Evolutionary conservation across 352 stramenopile genomes (phyloP).

Genomic region (Hyaloperonospora brassicae): DNA sequence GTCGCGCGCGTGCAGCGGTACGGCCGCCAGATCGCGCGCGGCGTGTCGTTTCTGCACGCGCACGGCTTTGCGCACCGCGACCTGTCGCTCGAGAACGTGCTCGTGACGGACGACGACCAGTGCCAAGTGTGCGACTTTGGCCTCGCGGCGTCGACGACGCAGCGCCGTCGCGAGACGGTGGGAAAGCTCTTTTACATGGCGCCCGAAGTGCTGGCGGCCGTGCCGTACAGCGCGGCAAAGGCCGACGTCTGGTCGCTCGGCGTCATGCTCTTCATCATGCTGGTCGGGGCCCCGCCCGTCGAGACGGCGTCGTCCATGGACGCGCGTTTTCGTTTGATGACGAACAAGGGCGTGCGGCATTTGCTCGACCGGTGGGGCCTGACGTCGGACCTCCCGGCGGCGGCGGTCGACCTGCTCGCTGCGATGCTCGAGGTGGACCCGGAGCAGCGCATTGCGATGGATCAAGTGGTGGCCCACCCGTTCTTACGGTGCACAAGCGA

Average conservation of each 20-base stretch:
- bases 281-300: conserved; percentile 56
- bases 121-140: conserved; percentile 82
- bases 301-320: conserved; percentile 49
- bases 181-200: conserved; percentile 86
- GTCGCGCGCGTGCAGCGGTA: conserved; percentile 39
- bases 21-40: conserved; percentile 55
- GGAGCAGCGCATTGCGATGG: conserved; percentile 46
- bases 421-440: conserved; percentile 59
- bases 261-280: conserved; percentile 83
- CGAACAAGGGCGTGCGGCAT: conserved; percentile 44
- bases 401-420: conserved; percentile 54
- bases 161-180: conserved; percentile 44
- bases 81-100: conserved; percentile 79
- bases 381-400: conserved; percentile 38
- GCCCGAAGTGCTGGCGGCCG: conserved; percentile 60
- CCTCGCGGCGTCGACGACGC: conserved; percentile 43
- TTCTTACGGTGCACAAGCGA: conserved; percentile 32
- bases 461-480: conserved; percentile 49
- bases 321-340: conserved; percentile 59
- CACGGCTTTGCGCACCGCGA: conserved; percentile 76
- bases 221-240: conserved; percentile 63
- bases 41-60: conserved; percentile 68
- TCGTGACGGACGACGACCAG: conserved; percentile 59
- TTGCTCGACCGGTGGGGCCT: conserved; percentile 66
- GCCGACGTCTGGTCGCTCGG: conserved; percentile 81